Conservation (phyloP, 768 basidiomycete species). For the Cantharellus cinnabarinus region DNA sequence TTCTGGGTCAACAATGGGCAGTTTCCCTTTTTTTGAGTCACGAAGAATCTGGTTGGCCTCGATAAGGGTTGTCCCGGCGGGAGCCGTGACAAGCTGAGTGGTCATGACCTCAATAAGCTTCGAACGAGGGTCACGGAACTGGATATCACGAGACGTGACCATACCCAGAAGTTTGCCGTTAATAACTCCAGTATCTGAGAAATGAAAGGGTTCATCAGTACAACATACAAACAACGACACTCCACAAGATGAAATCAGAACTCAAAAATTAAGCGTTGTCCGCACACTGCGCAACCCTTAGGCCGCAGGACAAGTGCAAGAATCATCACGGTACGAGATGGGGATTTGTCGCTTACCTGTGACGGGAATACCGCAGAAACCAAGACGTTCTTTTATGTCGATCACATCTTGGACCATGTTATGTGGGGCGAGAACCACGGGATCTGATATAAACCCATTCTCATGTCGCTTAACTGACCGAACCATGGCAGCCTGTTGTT, state of each 20-base stretch:
- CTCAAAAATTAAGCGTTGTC: conserved; percentile 21
- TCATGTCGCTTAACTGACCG: conserved; percentile 95
- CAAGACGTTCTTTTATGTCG: conserved; percentile 76
- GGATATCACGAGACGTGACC: conserved; percentile 88
- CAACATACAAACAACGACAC: not conserved
- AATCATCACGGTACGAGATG: conserved; percentile 3
- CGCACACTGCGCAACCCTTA: conserved; percentile 44
- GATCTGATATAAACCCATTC: conserved; percentile 95
- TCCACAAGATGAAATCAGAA: conserved; percentile 19
- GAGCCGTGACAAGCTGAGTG: conserved; percentile 65
- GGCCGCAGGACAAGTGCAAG: conserved; percentile 49
- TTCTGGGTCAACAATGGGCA: conserved; percentile 55
- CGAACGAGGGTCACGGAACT: conserved; percentile 56
- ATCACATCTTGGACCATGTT: conserved; percentile 74
- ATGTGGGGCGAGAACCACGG: conserved; percentile 65
- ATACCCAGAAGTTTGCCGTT: conserved; percentile 91
- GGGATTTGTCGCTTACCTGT: conserved; percentile 47
- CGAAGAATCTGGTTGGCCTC: conserved; percentile 91
- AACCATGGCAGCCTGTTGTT: conserved; percentile 88
- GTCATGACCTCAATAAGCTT: conserved; percentile 79
- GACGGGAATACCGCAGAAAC: conserved; percentile 94
- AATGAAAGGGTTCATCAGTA: conserved; percentile 4
- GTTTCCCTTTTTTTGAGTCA: conserved; percentile 92
- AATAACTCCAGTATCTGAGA: conserved; percentile 59
- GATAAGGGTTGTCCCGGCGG: conserved; percentile 67